A percentile compares a stretch with the other conserved stretches of the same genome.
Conservation (phyloP, 2,329 filamentous ascomycete genomes). For the Thelonectria olida region DNA sequence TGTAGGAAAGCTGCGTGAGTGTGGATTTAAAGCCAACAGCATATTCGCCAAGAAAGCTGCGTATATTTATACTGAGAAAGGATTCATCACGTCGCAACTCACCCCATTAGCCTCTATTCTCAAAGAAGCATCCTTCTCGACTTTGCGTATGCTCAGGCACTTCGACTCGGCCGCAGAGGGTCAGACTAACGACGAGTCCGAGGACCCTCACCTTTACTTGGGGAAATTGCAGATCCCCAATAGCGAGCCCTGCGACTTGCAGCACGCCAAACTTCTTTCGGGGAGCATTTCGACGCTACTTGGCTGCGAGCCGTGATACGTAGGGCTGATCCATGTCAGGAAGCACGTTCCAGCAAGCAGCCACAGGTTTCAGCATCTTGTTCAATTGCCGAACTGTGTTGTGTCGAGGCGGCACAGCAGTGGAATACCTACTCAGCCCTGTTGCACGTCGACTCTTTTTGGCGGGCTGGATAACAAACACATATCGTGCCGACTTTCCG, state of each 20-base stretch:
- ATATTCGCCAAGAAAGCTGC: not conserved
- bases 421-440: not conserved
- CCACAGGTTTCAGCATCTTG: not conserved
- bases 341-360: no score
- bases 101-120: not conserved
- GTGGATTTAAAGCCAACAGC: not conserved
- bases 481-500: not conserved
- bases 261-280: slow-evolving; percentile 3
- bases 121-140: slow-evolving; percentile 4
- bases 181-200: not conserved
- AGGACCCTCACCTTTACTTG: not conserved
- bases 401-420: not conserved
- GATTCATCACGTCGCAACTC: not conserved
- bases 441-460: not conserved
- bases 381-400: not conserved
- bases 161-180: not conserved
- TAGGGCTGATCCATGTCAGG: not conserved
- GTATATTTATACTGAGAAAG: not conserved
- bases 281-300: slow-evolving; percentile 26
- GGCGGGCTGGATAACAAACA: not conserved
- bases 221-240: not conserved
- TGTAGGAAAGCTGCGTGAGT: not conserved
- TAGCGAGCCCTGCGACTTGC: not conserved
- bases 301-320: not conserved
- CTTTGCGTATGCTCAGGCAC: not conserved